Conservation (phyloP, 2,329 filamentous ascomycete species). For the Rhinocladiella similis region DNA sequence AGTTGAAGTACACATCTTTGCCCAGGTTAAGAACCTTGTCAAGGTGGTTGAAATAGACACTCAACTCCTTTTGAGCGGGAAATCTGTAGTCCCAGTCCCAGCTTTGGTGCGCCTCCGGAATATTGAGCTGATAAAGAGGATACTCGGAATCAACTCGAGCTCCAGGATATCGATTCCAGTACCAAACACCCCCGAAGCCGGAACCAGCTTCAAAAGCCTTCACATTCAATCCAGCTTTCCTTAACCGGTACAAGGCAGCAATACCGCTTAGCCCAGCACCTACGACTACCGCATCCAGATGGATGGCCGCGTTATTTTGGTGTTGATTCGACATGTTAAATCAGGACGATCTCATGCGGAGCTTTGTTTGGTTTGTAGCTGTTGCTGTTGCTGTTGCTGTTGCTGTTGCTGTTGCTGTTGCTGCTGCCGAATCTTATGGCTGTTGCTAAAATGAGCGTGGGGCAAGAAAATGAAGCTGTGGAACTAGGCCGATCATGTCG, state of each 20-base stretch:
- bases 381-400: too few relatives aligned
- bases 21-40: slow-evolving; percentile 41
- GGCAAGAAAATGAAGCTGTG: too few relatives aligned
- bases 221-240: slow-evolving; percentile 35
- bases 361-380: too few relatives aligned
- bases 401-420: too few relatives aligned
- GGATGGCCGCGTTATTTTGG: neutral
- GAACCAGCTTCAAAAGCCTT: slow-evolving; percentile 39
- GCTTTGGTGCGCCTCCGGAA: slow-evolving; percentile 48
- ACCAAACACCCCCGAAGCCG: slow-evolving; percentile 46
- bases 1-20: slow-evolving; percentile 38
- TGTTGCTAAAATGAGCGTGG: too few relatives aligned
- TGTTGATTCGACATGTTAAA: too few relatives aligned
- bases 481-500: too few relatives aligned
- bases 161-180: slow-evolving; percentile 73
- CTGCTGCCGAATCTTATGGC: too few relatives aligned
- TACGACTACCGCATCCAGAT: slow-evolving; percentile 26
- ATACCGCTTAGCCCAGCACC: slow-evolving; percentile 28
- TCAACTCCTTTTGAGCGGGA: slow-evolving; percentile 40
- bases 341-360: too few relatives aligned
- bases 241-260: slow-evolving; percentile 33
- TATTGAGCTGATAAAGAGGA: slow-evolving; percentile 56
- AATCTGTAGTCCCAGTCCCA: slow-evolving; percentile 49
- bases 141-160: slow-evolving; percentile 56
- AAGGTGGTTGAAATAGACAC: slow-evolving; percentile 43